Base-by-base conservation (phyloP, 2,329 filamentous ascomycete genomes). In the Penicillium occitanis region DNA sequence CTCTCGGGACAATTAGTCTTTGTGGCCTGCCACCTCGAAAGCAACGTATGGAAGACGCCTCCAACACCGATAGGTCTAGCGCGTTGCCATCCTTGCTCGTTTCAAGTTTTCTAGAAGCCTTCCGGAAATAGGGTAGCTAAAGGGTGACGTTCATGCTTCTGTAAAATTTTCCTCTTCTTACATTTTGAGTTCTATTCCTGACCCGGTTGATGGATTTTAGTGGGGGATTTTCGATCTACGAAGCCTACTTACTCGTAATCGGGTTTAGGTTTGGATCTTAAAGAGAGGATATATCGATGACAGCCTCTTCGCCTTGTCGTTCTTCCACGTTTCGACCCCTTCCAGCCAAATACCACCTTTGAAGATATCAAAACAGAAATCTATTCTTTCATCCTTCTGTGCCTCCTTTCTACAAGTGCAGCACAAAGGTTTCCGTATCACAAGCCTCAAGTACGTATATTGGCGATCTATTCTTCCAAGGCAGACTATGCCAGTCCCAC, bases 91-190 rank as follows among this genome's bases (percentile, higher is more conserved):
- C 48, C 58, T 60, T 13, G 40, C 50, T 57, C 33, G 65, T 66
- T 66, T 63, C 59, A 40, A 42, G 60, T 53, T 63, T 66, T 66
- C 65, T 66, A 61, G 65, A 66, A 66, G 51, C 60, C 61, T 66
- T 60, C 65, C 53, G 44, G 25, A 63, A 66, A 58, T 33, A 57
- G 60, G 22, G 44, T 44, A 51, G 42, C 33, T 17, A 33, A 42
- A 33, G 25, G 40, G 65, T 63, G 65, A 66, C 53, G 60, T 63
- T 60, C 44, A 22, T 64, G 28, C 40, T 58, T 59, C 25, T n/a
- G 50, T 42, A 19, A 50, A 35, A 28, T 51, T 14, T 62, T 37
- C 17, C 17, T 37, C 33, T 35, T 37, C 30, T 40, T 40, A 57
- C 51, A 57, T 57, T 57, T 22, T 55, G n/a, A 57, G 51, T 57